A percentile compares a stretch with the other conserved stretches of the same genome.
These are phyloP conservation scores for Poa annua DNA, from an alignment of 176 grass and related monocot species.

Conservation along the genomic window DNA sequence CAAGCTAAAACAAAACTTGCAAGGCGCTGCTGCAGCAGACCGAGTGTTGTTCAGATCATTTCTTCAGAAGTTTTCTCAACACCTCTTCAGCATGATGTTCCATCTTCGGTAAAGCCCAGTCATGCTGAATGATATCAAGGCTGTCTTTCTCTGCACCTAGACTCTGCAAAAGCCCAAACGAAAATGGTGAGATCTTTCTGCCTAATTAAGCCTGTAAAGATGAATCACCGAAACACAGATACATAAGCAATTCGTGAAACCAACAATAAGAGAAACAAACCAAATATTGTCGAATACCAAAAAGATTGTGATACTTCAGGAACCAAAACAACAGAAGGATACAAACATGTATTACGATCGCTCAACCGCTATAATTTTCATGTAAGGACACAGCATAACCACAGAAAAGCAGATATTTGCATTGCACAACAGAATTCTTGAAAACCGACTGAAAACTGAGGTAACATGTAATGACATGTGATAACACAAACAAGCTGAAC, in stretches of 20 bases:
- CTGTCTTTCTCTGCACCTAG: slow-evolving; percentile 91
- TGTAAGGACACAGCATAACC: not conserved
- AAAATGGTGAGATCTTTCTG: slow-evolving; percentile 20
- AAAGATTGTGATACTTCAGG: not conserved
- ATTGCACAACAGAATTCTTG: not conserved
- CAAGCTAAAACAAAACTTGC: slow-evolving; percentile 45
- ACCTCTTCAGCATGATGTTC: slow-evolving; percentile 75
- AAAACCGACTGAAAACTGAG: slow-evolving; percentile 15
- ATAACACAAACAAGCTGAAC: not conserved
- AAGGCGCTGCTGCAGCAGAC: not conserved
- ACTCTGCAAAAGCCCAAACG: slow-evolving; percentile 55
- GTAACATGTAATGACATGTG: slow-evolving; percentile 12
- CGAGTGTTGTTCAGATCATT: slow-evolving; percentile 40
- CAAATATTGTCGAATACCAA: not conserved
- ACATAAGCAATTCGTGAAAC: not conserved
- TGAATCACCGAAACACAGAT: not conserved
- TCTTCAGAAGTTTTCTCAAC: slow-evolving; percentile 76
- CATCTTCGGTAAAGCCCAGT: slow-evolving; percentile 87
- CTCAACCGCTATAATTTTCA: not conserved
- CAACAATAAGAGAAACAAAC: not conserved
- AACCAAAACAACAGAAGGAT: not conserved
- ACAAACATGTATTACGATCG: not conserved
- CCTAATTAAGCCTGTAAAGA: not conserved
- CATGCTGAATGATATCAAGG: slow-evolving; percentile 96
- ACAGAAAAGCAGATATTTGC: slow-evolving; percentile 28